These are phyloP conservation scores for Xenosphaeropsis pyriputrescens DNA, from an alignment of 2,329 filamentous ascomycete species.

Conservation along the genomic window DNA sequence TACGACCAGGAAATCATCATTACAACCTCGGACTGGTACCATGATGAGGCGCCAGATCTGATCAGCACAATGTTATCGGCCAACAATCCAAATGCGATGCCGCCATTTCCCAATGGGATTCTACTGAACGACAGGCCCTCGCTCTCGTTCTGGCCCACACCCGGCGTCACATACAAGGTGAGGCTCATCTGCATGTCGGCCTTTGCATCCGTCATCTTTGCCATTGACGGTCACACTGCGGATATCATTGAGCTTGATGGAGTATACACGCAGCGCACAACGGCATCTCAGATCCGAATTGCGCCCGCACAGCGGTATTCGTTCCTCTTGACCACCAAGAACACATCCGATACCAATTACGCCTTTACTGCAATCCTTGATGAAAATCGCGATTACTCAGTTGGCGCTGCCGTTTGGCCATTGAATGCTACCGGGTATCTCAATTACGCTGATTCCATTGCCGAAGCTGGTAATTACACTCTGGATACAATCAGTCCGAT, in stretches of 20 bases:
- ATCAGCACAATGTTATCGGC: slow-evolving; percentile 4
- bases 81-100: slow-evolving; percentile 3
- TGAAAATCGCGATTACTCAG: slow-evolving; percentile 32
- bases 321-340: slow-evolving; percentile 27
- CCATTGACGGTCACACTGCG: slow-evolving; percentile 15
- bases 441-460: slow-evolving; percentile 16
- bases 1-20: slow-evolving; percentile 45
- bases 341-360: slow-evolving; percentile 25
- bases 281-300: slow-evolving; percentile 25
- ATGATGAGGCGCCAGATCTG: slow-evolving; percentile 13
- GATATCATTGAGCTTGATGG: slow-evolving; percentile 31
- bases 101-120: slow-evolving; percentile 5
- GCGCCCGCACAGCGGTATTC: slow-evolving; percentile 29
- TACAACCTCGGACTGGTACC: slow-evolving; percentile 42
- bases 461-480: neutral
- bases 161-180: slow-evolving; percentile 8
- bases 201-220: slow-evolving; percentile 5
- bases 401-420: slow-evolving; percentile 22
- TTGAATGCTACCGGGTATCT: slow-evolving; percentile 41
- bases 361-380: slow-evolving; percentile 29
- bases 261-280: slow-evolving; percentile 24
- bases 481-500: neutral
- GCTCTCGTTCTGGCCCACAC: slow-evolving; percentile 10
- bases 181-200: slow-evolving; percentile 8
- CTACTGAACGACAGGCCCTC: slow-evolving; percentile 2